phyloP scores from a whole-genome alignment of 345 rosid genomes.

The Gossypium longicalyx region DNA sequence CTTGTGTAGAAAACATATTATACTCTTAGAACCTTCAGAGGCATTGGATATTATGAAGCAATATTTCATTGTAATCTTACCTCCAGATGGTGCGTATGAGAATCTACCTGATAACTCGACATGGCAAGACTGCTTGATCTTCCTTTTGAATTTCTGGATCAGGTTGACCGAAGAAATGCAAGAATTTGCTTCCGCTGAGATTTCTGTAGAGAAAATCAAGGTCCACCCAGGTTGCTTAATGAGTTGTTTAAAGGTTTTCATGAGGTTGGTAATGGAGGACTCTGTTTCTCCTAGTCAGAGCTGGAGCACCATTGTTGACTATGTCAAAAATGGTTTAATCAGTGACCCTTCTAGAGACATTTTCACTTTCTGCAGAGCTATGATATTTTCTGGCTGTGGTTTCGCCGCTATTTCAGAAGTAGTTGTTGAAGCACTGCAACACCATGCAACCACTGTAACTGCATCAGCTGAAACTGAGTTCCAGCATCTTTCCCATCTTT shows the following conservation, averaged over 20 bases:
- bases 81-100: slow-evolving; percentile 35
- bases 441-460: slow-evolving; percentile 18
- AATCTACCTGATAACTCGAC: slow-evolving; percentile 73
- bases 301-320: slow-evolving; percentile 60
- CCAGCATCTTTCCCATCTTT: slow-evolving; percentile 55
- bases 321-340: slow-evolving; percentile 43
- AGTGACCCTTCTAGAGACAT: slow-evolving; percentile 49
- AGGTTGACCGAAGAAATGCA: slow-evolving; percentile 73
- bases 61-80: slow-evolving; percentile 49
- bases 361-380: slow-evolving; percentile 62
- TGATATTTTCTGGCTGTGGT: slow-evolving; percentile 82
- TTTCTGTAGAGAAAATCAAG: slow-evolving; percentile 26
- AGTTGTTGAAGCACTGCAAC: slow-evolving; percentile 45
- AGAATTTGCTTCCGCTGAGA: slow-evolving; percentile 38
- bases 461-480: slow-evolving; percentile 24
- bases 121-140: slow-evolving; percentile 90
- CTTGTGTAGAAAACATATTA: slow-evolving; percentile 47
- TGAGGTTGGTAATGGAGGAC: slow-evolving; percentile 81
- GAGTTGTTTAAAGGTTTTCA: slow-evolving; percentile 57
- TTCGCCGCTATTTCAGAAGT: slow-evolving; percentile 70
- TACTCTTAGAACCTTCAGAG: slow-evolving; percentile 56
- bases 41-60: slow-evolving; percentile 55
- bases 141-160: slow-evolving; percentile 74
- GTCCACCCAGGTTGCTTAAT: slow-evolving; percentile 56
- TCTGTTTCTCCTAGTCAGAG: slow-evolving; percentile 86